These are phyloP conservation scores for Trametes pubescens DNA, from an alignment of 1,284 basidiomycete genomes.

Conservation along the genomic window DNA sequence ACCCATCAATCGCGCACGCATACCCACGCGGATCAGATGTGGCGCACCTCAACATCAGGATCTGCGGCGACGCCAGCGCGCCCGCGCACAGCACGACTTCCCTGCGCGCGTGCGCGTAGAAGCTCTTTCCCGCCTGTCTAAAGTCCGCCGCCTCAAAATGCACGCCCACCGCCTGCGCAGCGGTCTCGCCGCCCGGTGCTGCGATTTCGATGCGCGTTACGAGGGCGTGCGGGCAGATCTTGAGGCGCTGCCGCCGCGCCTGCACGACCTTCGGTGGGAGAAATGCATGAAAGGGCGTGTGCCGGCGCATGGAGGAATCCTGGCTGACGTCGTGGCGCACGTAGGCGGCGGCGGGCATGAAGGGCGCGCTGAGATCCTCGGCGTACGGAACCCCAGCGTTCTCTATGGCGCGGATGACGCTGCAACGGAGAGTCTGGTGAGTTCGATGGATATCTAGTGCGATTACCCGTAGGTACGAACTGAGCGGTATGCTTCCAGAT, in stretches of 20 bases:
- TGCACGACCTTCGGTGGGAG: conserved; percentile 35
- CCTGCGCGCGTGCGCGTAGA: conserved; percentile 34
- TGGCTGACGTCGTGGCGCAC: conserved; percentile 37
- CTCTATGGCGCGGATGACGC: conserved; percentile 29
- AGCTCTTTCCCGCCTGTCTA: conserved; percentile 12
- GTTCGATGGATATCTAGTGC: not conserved
- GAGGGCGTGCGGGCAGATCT: conserved; percentile 41
- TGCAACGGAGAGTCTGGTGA: conserved; percentile 3
- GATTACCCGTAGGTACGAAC: not conserved
- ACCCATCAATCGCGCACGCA: not conserved
- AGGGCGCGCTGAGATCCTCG: conserved; percentile 40
- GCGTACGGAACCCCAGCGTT: conserved; percentile 36
- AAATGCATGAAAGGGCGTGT: conserved; percentile 42
- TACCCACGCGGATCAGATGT: too few species aligned
- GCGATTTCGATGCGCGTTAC: conserved; percentile 32
- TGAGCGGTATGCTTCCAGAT: conserved; percentile 12
- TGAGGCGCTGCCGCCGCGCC: conserved; percentile 31
- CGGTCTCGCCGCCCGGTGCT: not conserved
- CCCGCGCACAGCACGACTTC: conserved; percentile 46
- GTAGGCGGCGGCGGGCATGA: conserved; percentile 34
- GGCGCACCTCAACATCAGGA: conserved; percentile 46
- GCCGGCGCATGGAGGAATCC: conserved; percentile 33
- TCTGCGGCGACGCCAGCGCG: conserved; percentile 43
- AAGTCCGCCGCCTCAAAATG: conserved; percentile 23
- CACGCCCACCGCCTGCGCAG: conserved; percentile 22